A percentile compares a stretch with the other conserved stretches of the same genome.
Evolutionary conservation across 768 basidiomycete species (phyloP).

Genomic region (Tylopilus vinaceipallidus): DNA sequence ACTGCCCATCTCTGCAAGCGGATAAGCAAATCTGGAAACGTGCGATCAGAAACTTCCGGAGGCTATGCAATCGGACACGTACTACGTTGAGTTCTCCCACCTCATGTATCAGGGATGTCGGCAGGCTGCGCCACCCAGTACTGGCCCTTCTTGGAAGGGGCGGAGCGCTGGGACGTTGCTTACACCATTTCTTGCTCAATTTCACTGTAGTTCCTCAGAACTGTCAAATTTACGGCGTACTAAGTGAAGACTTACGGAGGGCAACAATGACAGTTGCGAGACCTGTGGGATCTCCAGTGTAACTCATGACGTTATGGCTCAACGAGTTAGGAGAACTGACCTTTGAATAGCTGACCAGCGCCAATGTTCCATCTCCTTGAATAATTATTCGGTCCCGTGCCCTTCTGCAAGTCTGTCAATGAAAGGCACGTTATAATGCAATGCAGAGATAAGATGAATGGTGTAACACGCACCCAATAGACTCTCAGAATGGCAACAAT

Average conservation of each 20-base stretch:
- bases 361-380: constrained; percentile 14
- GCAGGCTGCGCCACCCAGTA: constrained; percentile 1
- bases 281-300: no score
- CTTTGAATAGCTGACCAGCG: constrained; percentile 14
- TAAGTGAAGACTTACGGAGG: no score
- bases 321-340: constrained; percentile 1
- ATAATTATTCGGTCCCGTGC: constrained; percentile 9
- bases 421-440: neutral
- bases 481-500: constrained; percentile 30
- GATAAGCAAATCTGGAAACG: constrained; percentile 25
- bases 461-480: constrained; percentile 18
- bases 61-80: neutral
- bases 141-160: constrained; percentile 8
- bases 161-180: neutral
- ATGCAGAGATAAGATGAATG: neutral
- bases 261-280: no score
- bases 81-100: constrained; percentile 23
- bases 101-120: constrained; percentile 1
- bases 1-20: constrained; percentile 25
- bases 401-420: constrained; percentile 17
- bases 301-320: no score
- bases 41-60: neutral
- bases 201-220: no score
- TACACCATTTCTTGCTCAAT: no score
- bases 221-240: no score